These are phyloP conservation scores for Heterobasidion parviporum DNA, from an alignment of 1,284 basidiomycete species.

Conservation along the genomic window DNA sequence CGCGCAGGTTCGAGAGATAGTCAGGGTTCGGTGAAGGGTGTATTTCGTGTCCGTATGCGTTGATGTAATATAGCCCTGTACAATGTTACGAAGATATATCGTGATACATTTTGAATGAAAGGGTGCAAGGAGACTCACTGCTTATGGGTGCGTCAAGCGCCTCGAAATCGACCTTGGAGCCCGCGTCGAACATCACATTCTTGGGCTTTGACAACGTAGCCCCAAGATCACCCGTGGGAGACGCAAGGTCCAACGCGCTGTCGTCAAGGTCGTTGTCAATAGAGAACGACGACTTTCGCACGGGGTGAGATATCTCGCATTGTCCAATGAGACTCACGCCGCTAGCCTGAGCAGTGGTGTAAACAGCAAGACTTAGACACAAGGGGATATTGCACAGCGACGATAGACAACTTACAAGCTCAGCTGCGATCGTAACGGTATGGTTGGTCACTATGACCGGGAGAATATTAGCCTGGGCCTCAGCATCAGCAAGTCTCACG, in stretches of 20 bases:
- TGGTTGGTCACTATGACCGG: slow-evolving; percentile 94
- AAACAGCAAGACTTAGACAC: not conserved
- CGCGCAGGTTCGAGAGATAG: slow-evolving; percentile 58
- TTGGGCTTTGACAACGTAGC: slow-evolving; percentile 18
- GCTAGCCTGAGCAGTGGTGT: slow-evolving; percentile 47
- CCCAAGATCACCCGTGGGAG: slow-evolving; percentile 13
- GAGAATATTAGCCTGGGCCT: slow-evolving; percentile 62
- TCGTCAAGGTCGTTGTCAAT: not conserved
- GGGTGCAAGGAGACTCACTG: slow-evolving; percentile 32
- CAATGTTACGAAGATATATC: not conserved
- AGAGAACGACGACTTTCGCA: slow-evolving; percentile 30
- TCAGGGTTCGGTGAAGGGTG: slow-evolving; percentile 83
- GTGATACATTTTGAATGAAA: not conserved
- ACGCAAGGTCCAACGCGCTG: slow-evolving; percentile 24
- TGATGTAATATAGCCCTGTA: slow-evolving; percentile 82
- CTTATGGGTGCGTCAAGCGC: slow-evolving; percentile 58
- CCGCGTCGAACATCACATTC: slow-evolving; percentile 65
- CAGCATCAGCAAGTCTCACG: slow-evolving; percentile 3
- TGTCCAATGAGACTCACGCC: slow-evolving; percentile 83
- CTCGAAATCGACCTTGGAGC: slow-evolving; percentile 36
- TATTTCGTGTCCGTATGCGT: slow-evolving; percentile 87
- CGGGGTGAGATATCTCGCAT: slow-evolving; percentile 95
- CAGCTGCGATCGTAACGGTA: slow-evolving; percentile 95
- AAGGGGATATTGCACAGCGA: slow-evolving; percentile 2
- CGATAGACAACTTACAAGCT: slow-evolving; percentile 53